These are phyloP conservation scores for Cynanchum wilfordii DNA, from an alignment of 257 asterid genomes.

Conservation along the genomic window DNA sequence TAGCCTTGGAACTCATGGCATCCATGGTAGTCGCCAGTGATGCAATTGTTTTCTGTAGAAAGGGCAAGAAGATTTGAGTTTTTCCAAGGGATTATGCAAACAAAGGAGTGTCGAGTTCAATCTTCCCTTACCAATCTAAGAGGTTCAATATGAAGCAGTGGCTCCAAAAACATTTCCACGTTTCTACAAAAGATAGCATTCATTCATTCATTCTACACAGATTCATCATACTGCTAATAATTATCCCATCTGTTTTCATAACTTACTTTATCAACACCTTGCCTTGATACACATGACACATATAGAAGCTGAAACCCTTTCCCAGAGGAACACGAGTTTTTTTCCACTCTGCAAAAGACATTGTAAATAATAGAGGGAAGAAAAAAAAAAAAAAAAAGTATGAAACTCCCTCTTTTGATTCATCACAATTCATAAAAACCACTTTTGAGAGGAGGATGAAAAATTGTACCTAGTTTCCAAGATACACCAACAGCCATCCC, in stretches of 20 bases:
- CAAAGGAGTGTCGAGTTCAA: background rate
- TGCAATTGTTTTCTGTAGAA: conserved; percentile 37
- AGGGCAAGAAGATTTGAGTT: background rate
- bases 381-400: background rate
- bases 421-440: background rate
- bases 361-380: background rate
- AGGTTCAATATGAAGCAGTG: conserved; percentile 49
- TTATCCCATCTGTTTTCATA: background rate
- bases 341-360: conserved; percentile 42
- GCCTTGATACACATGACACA: conserved; percentile 59
- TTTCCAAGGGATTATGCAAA: background rate
- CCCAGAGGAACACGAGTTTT: conserved; percentile 46
- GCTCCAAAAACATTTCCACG: conserved; percentile 67
- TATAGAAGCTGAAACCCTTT: conserved; percentile 60
- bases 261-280: conserved; percentile 52
- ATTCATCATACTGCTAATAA: background rate
- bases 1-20: conserved; percentile 26
- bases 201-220: background rate
- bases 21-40: conserved; percentile 30
- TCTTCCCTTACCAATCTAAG: conserved; percentile 49
- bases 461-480: conserved; percentile 56
- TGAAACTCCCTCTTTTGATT: too few species aligned
- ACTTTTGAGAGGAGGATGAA: background rate
- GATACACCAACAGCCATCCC: conserved; percentile 58
- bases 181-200: conserved; percentile 28